phyloP scores from a whole-genome alignment of 2,329 filamentous ascomycete species.

The Aspergillus sp. region DNA sequence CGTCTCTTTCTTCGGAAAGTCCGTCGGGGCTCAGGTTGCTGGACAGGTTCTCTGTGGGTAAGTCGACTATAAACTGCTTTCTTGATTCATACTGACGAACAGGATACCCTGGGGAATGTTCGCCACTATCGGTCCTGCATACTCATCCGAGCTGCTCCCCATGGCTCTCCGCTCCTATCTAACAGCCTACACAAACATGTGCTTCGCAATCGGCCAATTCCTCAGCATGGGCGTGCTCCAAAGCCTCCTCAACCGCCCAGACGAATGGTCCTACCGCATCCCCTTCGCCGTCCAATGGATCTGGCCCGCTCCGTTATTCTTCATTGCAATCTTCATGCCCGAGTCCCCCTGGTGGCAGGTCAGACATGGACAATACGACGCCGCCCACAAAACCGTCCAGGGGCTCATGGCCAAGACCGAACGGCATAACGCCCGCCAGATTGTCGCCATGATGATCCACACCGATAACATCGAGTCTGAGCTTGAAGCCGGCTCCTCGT shows the following conservation, averaged over 20 bases:
- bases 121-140: constrained; percentile 55
- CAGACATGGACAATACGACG: constrained; percentile 40
- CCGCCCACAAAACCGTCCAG: constrained; percentile 42
- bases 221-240: constrained; percentile 51
- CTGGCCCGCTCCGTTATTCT: constrained; percentile 48
- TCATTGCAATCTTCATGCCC: constrained; percentile 47
- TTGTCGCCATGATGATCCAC: constrained; percentile 57
- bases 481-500: constrained; percentile 19
- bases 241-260: constrained; percentile 34
- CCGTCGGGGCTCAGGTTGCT: constrained; percentile 58
- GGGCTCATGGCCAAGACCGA: constrained; percentile 33
- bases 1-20: constrained; percentile 65
- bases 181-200: constrained; percentile 58
- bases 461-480: constrained; percentile 47
- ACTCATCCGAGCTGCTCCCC: constrained; percentile 53
- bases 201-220: constrained; percentile 59
- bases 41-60: constrained; percentile 62
- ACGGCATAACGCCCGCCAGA: constrained; percentile 45
- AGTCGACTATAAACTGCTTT: background rate
- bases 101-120: constrained; percentile 56
- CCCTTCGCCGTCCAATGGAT: constrained; percentile 56
- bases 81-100: background rate
- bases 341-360: constrained; percentile 56
- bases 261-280: constrained; percentile 53
- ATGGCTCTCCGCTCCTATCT: constrained; percentile 51